Conservation (phyloP, 1,139 yeast genomes). For the Scheffersomyces quercinus region DNA sequence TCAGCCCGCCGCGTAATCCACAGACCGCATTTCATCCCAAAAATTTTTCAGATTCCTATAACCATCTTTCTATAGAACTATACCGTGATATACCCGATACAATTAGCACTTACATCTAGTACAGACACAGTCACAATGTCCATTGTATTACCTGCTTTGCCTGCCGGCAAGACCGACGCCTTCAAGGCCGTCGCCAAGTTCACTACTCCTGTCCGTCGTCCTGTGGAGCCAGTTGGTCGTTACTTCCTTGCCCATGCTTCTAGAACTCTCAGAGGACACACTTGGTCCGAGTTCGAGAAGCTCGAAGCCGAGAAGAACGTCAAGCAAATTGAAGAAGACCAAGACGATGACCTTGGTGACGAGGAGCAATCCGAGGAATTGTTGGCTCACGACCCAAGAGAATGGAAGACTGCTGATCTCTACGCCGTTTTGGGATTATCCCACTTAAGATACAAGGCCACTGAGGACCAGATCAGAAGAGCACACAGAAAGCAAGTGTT, state of each 20-base stretch:
- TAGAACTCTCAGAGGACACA: constrained; percentile 93
- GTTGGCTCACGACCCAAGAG: constrained; percentile 90
- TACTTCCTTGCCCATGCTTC: constrained; percentile 95
- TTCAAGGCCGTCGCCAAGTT: constrained; percentile 54
- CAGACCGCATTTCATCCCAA: constrained; percentile 13
- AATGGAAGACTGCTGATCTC: constrained; percentile 96
- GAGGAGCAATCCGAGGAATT: constrained; percentile 79
- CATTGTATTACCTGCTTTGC: constrained; percentile 39
- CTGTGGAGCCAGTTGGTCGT: constrained; percentile 96
- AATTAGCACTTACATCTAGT: not conserved
- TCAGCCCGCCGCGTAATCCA: not conserved
- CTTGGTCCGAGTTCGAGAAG: constrained; percentile 97
- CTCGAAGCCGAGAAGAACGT: constrained; percentile 92
- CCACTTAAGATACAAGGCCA: constrained; percentile 87
- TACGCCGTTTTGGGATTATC: constrained; percentile 95
- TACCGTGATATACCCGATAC: not conserved
- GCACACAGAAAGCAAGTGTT: constrained; percentile 97
- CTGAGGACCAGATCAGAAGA: constrained; percentile 89
- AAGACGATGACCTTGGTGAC: constrained; percentile 71
- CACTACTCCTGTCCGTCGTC: constrained; percentile 75
- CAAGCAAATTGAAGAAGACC: constrained; percentile 64
- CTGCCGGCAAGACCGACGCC: constrained; percentile 46
- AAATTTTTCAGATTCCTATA: constrained; percentile 16
- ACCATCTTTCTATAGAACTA: not conserved
- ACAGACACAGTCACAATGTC: constrained; percentile 21